Evolutionary conservation across 148 eudicot species (phyloP).

Genomic region (Limonium bicolor): DNA sequence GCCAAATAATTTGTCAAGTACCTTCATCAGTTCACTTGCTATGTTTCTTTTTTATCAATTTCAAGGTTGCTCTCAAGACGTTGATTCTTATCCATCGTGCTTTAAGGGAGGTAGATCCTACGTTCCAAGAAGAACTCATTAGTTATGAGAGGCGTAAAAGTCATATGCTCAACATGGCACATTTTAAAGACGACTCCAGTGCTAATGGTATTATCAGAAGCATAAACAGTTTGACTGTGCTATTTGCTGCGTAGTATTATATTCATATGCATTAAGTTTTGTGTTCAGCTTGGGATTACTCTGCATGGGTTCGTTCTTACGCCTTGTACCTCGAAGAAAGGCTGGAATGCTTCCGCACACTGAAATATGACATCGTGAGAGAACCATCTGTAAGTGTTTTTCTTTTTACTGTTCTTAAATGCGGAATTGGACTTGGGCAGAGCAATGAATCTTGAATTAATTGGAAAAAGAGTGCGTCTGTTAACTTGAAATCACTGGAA

Average conservation of each 20-base stretch:
- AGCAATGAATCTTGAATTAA: no score
- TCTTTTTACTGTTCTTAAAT: no score
- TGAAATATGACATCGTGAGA: slow-evolving; percentile 76
- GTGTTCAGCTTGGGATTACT: slow-evolving; percentile 90
- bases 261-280: slow-evolving; percentile 9
- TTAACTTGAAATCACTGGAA: no score
- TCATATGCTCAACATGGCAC: slow-evolving; percentile 82
- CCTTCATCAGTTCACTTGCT: no score
- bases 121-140: slow-evolving; percentile 76
- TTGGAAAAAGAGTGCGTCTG: no score
- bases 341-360: slow-evolving; percentile 76
- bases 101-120: slow-evolving; percentile 82
- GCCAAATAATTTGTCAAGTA: no score
- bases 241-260: neutral
- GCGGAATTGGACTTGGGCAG: no score
- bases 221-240: neutral
- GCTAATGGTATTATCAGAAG: slow-evolving; percentile 56
- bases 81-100: slow-evolving; percentile 88
- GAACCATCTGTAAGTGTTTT: slow-evolving; percentile 58
- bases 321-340: slow-evolving; percentile 88
- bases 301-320: slow-evolving; percentile 92
- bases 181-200: slow-evolving; percentile 96
- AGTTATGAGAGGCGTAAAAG: slow-evolving; percentile 51
- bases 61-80: slow-evolving; percentile 97
- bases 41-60: slow-evolving; percentile 1